Conservation (phyloP, 2,329 filamentous ascomycete species). For the Claviceps monticola region DNA sequence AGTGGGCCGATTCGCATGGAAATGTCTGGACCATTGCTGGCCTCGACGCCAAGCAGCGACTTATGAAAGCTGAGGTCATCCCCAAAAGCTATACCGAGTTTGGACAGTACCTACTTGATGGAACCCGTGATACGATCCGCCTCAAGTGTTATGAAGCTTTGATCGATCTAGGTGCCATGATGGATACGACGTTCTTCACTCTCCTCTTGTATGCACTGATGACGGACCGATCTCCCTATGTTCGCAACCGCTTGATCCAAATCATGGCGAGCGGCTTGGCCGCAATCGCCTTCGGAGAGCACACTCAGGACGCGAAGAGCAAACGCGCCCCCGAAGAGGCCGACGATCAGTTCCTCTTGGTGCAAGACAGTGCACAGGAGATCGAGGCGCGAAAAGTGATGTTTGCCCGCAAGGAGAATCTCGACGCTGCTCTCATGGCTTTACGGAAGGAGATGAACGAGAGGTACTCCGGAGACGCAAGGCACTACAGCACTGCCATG, state of each 20-base stretch:
- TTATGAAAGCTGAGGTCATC: conserved; percentile 53
- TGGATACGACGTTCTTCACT: conserved; percentile 38
- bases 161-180: conserved; percentile 47
- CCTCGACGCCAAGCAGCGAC: conserved; percentile 43
- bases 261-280: conserved; percentile 46
- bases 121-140: conserved; percentile 46
- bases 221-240: conserved; percentile 49
- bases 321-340: conserved; percentile 23
- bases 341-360: conserved; percentile 23
- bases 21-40: conserved; percentile 52
- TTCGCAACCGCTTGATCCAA: conserved; percentile 46
- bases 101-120: conserved; percentile 50
- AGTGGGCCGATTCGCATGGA: conserved; percentile 54
- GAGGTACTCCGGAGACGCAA: conserved; percentile 23
- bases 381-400: conserved; percentile 47
- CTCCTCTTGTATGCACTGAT: conserved; percentile 45
- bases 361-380: conserved; percentile 29
- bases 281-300: conserved; percentile 49
- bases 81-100: conserved; percentile 40
- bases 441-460: conserved; percentile 30
- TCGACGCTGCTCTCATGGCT: conserved; percentile 38
- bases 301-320: conserved; percentile 29
- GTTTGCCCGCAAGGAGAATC: conserved; percentile 51
- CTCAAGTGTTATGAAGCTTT: conserved; percentile 53
- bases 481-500: conserved; percentile 27